A percentile compares a stretch with the other conserved stretches of the same genome.
These are phyloP conservation scores for Globisporangium rhizosaccharum DNA, from an alignment of 352 stramenopile species.

Conservation along the genomic window DNA sequence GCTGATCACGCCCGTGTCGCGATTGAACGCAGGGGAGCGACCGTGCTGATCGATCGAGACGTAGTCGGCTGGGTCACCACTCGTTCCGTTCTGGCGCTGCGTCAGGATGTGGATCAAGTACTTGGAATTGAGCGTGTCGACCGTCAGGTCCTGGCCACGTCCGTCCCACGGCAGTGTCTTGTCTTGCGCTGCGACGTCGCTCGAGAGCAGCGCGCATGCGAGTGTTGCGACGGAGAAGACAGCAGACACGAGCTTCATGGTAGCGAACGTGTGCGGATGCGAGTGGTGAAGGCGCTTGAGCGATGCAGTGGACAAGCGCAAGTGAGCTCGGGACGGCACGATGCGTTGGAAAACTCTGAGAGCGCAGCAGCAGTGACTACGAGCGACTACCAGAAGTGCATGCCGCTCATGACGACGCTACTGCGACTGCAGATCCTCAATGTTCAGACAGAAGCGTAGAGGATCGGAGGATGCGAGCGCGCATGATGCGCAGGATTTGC, in stretches of 20 bases:
- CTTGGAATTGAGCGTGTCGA: slow-evolving; percentile 44
- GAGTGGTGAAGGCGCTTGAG: slow-evolving; percentile 2
- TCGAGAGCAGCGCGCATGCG: slow-evolving; percentile 15
- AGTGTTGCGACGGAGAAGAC: slow-evolving; percentile 21
- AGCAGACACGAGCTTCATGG: slow-evolving; percentile 28
- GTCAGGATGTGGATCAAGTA: slow-evolving; percentile 66
- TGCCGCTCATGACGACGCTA: too few species aligned
- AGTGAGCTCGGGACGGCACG: too few species aligned
- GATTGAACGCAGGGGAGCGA: slow-evolving; percentile 50
- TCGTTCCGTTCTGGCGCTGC: slow-evolving; percentile 39
- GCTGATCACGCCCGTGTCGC: slow-evolving; percentile 55
- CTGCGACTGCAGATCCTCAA: too few species aligned
- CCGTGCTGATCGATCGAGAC: slow-evolving; percentile 34
- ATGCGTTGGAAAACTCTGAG: too few species aligned
- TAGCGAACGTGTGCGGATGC: neutral
- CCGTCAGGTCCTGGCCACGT: slow-evolving; percentile 42
- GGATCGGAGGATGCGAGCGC: too few species aligned
- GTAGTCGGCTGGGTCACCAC: slow-evolving; percentile 41
- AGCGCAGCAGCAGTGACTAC: too few species aligned
- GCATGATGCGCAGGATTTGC: too few species aligned
- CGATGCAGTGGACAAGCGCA: neutral
- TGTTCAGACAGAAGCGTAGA: too few species aligned
- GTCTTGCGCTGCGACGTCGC: slow-evolving; percentile 12
- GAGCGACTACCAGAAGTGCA: too few species aligned
- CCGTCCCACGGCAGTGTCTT: slow-evolving; percentile 50